These are phyloP conservation scores for Neonothopanus nambi DNA, from an alignment of 1,284 basidiomycete species.

Conservation along the genomic window DNA sequence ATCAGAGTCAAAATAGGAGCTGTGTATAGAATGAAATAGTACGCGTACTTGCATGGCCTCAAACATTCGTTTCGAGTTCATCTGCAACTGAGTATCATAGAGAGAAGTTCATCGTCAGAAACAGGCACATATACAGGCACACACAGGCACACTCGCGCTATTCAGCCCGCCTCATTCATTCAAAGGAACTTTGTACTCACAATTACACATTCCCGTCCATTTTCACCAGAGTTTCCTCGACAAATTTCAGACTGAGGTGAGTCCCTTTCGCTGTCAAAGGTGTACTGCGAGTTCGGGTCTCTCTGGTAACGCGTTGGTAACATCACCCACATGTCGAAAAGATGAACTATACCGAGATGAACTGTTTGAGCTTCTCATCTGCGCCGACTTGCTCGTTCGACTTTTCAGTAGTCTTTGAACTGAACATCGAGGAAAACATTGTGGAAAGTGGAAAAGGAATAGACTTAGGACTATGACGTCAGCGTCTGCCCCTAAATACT, in stretches of 20 bases:
- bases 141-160: too few relatives aligned
- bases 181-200: conserved; percentile 40
- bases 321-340: conserved; percentile 17
- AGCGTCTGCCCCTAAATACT: not conserved
- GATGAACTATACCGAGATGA: conserved; percentile 33
- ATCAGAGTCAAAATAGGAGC: too few relatives aligned
- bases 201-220: conserved; percentile 59
- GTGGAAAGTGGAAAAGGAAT: not conserved
- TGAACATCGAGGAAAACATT: conserved; percentile 6
- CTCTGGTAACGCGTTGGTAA: conserved; percentile 34
- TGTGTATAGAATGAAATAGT: too few relatives aligned
- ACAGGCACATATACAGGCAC: conserved; percentile 1
- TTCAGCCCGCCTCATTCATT: not conserved
- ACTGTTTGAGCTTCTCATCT: conserved; percentile 31
- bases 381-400: conserved; percentile 6
- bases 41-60: conserved; percentile 72
- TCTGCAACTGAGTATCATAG: conserved; percentile 50
- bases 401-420: not conserved
- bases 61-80: conserved; percentile 71
- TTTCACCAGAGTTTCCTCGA: conserved; percentile 42
- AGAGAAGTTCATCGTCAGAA: not conserved
- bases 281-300: conserved; percentile 51
- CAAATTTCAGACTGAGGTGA: conserved; percentile 65
- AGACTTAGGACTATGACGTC: conserved; percentile 1
- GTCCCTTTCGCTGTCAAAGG: conserved; percentile 61